Evolutionary conservation across 257 asterid genomes (phyloP).

Genomic region (Verbena officinalis): DNA sequence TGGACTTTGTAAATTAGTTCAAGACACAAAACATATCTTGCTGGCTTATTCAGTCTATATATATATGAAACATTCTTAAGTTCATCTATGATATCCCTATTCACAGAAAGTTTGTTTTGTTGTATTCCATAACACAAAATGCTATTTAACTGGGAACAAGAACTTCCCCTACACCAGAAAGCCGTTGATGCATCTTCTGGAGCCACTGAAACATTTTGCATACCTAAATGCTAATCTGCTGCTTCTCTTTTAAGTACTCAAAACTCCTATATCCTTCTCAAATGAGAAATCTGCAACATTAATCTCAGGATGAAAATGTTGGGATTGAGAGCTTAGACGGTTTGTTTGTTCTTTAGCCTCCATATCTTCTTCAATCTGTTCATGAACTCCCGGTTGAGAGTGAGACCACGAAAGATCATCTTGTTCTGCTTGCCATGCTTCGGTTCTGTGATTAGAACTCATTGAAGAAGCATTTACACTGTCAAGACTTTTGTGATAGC

Average conservation of each 20-base stretch:
- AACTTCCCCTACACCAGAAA: neutral
- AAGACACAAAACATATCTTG: neutral
- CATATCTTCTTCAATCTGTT: slow-evolving; percentile 23
- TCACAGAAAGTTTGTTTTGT: neutral
- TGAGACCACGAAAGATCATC: slow-evolving; percentile 25
- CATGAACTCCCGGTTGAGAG: neutral
- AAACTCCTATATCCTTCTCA: slow-evolving; percentile 29
- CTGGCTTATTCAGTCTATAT: neutral
- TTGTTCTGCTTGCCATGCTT: slow-evolving; percentile 36
- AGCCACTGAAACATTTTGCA: slow-evolving; percentile 12
- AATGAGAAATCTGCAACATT: slow-evolving; percentile 37
- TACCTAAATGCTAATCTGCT: slow-evolving; percentile 12
- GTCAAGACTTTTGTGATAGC: slow-evolving; percentile 28
- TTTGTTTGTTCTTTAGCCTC: slow-evolving; percentile 21
- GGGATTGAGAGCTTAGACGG: slow-evolving; percentile 12
- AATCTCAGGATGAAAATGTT: slow-evolving; percentile 2
- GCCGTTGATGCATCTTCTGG: neutral
- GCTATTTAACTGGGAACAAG: neutral
- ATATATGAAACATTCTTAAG: neutral
- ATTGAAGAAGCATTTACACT: slow-evolving; percentile 25
- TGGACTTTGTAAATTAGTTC: too few relatives aligned
- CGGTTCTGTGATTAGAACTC: slow-evolving; percentile 15
- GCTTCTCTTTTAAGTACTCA: slow-evolving; percentile 10
- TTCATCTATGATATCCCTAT: neutral
- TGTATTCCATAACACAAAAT: neutral